Evolutionary conservation across 805 yeast species (phyloP).

Genomic region (Tetrapisispora nanseiensis): DNA sequence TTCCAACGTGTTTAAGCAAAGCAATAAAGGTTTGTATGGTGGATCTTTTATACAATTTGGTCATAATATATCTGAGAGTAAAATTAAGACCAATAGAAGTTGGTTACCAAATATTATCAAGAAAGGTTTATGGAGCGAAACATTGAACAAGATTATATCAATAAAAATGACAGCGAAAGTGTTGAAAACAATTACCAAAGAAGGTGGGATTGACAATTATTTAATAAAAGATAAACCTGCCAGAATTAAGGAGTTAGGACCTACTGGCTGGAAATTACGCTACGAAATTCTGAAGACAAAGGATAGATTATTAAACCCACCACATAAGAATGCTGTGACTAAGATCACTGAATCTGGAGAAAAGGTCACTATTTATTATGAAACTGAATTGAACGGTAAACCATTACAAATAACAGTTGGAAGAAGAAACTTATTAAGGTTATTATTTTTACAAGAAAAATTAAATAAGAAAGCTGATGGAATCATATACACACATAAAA

Average conservation of each 20-base stretch:
- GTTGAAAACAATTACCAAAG: slow-evolving; percentile 76
- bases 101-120: slow-evolving; percentile 77
- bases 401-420: slow-evolving; percentile 49
- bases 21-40: slow-evolving; percentile 83
- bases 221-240: slow-evolving; percentile 79
- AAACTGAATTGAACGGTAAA: slow-evolving; percentile 34
- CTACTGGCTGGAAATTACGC: slow-evolving; percentile 83
- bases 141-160: slow-evolving; percentile 46
- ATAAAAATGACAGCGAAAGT: slow-evolving; percentile 70
- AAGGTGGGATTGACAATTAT: slow-evolving; percentile 92
- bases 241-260: slow-evolving; percentile 85
- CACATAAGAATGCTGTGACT: slow-evolving; percentile 30
- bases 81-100: slow-evolving; percentile 61
- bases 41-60: slow-evolving; percentile 76
- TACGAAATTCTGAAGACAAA: slow-evolving; percentile 52
- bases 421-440: slow-evolving; percentile 49
- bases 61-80: slow-evolving; percentile 65
- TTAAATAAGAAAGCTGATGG: slow-evolving; percentile 35
- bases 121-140: slow-evolving; percentile 76
- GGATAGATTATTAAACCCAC: slow-evolving; percentile 31
- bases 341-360: slow-evolving; percentile 28
- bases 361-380: slow-evolving; percentile 38
- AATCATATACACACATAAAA: slow-evolving; percentile 36
- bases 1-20: slow-evolving; percentile 66
- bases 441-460: slow-evolving; percentile 43